phyloP scores from a whole-genome alignment of 805 yeast species.

The Wickerhamomyces chambardii region DNA sequence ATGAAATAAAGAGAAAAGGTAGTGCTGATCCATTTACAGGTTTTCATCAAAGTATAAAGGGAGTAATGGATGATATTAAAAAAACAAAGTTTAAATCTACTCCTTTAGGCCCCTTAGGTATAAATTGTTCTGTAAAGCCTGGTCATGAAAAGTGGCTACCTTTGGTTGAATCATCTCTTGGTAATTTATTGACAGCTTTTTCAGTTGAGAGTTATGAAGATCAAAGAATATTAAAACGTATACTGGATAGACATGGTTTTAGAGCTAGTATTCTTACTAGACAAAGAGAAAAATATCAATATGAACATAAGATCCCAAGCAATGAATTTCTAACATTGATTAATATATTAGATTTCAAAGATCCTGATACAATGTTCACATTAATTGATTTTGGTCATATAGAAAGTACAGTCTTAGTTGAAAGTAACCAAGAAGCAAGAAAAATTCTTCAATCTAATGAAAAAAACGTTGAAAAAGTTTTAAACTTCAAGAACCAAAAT shows the following conservation, averaged over 20 bases:
- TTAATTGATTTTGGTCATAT: constrained; percentile 55
- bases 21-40: constrained; percentile 6
- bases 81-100: constrained; percentile 29
- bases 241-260: constrained; percentile 23
- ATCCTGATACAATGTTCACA: constrained; percentile 46
- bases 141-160: constrained; percentile 49
- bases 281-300: constrained; percentile 50
- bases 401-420: constrained; percentile 49
- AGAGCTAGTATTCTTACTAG: constrained; percentile 38
- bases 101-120: constrained; percentile 83
- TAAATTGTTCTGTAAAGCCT: constrained; percentile 43
- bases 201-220: constrained; percentile 62
- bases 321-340: constrained; percentile 35
- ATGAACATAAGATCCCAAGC: constrained; percentile 32
- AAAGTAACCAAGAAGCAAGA: constrained; percentile 44
- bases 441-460: constrained; percentile 24
- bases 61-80: constrained; percentile 6
- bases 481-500: constrained; percentile 29
- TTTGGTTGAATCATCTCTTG: constrained; percentile 48
- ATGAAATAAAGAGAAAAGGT: not conserved
- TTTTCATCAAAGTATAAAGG: constrained; percentile 1
- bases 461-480: constrained; percentile 30
- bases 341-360: constrained; percentile 50
- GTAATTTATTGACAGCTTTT: constrained; percentile 46
- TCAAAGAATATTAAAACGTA: constrained; percentile 28